These are phyloP conservation scores for Kodamaea plutei DNA, from an alignment of 1,139 yeast genomes.

Conservation along the genomic window DNA sequence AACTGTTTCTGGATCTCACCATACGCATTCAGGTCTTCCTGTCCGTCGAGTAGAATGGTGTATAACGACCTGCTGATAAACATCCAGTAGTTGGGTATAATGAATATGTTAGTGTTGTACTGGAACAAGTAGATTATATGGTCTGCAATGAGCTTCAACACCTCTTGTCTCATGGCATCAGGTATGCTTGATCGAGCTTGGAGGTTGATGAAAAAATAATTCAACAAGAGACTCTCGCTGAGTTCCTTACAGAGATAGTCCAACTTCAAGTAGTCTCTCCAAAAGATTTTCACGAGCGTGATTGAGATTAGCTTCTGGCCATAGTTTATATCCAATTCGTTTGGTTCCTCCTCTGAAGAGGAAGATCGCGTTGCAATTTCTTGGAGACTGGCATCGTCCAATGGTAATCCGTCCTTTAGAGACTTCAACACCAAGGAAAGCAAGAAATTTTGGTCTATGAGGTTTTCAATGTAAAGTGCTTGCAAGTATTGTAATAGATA, in stretches of 20 bases:
- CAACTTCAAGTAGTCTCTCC: constrained; percentile 58
- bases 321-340: constrained; percentile 23
- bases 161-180: constrained; percentile 18
- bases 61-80: constrained; percentile 44
- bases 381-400: no score
- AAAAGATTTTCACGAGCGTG: constrained; percentile 60
- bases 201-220: constrained; percentile 31
- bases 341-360: constrained; percentile 6
- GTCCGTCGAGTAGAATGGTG: constrained; percentile 22
- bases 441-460: constrained; percentile 60
- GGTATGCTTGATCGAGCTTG: constrained; percentile 3
- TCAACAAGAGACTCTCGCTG: constrained; percentile 50
- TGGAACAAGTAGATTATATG: constrained; percentile 49
- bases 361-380: no score
- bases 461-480: constrained; percentile 61
- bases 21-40: constrained; percentile 30
- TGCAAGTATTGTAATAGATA: constrained; percentile 60
- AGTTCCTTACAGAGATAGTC: constrained; percentile 60
- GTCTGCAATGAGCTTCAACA: constrained; percentile 26
- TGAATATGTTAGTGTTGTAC: constrained; percentile 62
- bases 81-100: constrained; percentile 76
- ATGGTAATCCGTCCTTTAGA: constrained; percentile 52
- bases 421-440: constrained; percentile 59
- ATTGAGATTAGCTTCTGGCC: constrained; percentile 43
- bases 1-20: constrained; percentile 40